Evolutionary conservation across 345 rosid genomes (phyloP), one percentile per base, ranked within the genome.

Genomic region (Syzygium grande): DNA sequence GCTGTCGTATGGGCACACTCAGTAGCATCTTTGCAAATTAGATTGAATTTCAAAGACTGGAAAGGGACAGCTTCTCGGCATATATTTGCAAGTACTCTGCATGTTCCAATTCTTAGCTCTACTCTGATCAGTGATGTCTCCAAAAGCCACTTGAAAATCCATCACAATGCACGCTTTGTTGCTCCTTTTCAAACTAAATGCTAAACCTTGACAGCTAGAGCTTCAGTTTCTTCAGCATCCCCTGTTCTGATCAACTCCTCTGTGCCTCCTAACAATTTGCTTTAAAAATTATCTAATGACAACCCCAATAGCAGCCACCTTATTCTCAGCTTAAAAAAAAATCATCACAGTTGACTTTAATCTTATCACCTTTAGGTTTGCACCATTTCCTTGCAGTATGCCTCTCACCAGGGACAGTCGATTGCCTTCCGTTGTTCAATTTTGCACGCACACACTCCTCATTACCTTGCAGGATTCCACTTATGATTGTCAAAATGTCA

Each of bases 41-140:
- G 9, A n/a, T n/a, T 61, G 73, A 61, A 61, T n/a, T 11, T 61
- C 34, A 27, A 59, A 11, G 68, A 59, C 68, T 16, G 19, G 54
- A 52, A 52, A 52, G 54, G 54, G 54, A 52, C 54, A 52, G 16
- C 17, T 16, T 14, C 54, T 52, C 54, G 6, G 54, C 17, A 52
- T 52, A 52, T 52, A 52, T 52, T 14, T 6, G 54, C 54, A 52
- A 52, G 1, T 15, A 13, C 5, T 19, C 19, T 52, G 54, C 54
- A 52, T 52, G 5, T 52, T 52, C 54, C 54, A 14, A 14, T 52
- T 52, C 19, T 61, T 61, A n/a, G 19, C 73, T 61, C 38, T 14
- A n/a, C 30, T 61, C 0, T 61, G 5, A 61, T 61, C 1, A 13
- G 0, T 14, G 73, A 6, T 1, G 0, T n/a, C 38, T 61, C 34